Conservation (phyloP, 2,329 filamentous ascomycete species). For the Triangularia setosa region DNA sequence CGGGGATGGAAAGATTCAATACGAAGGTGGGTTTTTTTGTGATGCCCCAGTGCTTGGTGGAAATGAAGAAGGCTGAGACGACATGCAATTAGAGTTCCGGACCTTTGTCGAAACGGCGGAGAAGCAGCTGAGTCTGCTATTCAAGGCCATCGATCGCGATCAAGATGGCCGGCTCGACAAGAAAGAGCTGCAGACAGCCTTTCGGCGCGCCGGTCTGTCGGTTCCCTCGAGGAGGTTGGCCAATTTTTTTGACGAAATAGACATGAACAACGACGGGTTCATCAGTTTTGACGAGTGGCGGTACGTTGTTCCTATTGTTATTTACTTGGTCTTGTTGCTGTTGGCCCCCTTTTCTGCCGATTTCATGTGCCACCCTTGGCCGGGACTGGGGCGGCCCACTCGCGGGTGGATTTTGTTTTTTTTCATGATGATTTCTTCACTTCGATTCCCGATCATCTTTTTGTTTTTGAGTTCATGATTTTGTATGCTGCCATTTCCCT, state of each 20-base stretch:
- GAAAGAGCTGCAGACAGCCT: slow-evolving; percentile 75
- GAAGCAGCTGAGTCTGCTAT: slow-evolving; percentile 74
- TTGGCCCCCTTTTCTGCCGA: slow-evolving; percentile 12
- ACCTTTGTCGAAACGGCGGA: slow-evolving; percentile 86
- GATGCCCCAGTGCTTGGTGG: not conserved
- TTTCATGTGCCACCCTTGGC: slow-evolving; percentile 8
- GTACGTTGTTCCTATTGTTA: slow-evolving; percentile 52
- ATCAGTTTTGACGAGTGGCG: slow-evolving; percentile 96
- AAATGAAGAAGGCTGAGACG: slow-evolving; percentile 14
- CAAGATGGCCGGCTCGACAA: slow-evolving; percentile 83
- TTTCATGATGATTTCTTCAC: not conserved
- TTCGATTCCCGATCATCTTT: not conserved
- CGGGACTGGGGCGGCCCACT: slow-evolving; percentile 6
- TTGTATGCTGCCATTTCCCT: too few species aligned
- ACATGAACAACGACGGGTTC: slow-evolving; percentile 79
- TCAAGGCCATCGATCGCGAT: slow-evolving; percentile 82
- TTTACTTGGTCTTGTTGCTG: slow-evolving; percentile 13
- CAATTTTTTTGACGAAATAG: slow-evolving; percentile 85
- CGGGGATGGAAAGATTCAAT: slow-evolving; percentile 85
- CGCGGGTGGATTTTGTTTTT: slow-evolving; percentile 5
- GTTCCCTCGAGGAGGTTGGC: slow-evolving; percentile 75
- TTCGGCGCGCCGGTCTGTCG: slow-evolving; percentile 70
- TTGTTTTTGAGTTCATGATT: not conserved
- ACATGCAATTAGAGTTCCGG: slow-evolving; percentile 67
- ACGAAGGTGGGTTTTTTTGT: slow-evolving; percentile 61